These are phyloP conservation scores for Exophiala oligosperma DNA, from an alignment of 2,329 filamentous ascomycete species.

Conservation along the genomic window DNA sequence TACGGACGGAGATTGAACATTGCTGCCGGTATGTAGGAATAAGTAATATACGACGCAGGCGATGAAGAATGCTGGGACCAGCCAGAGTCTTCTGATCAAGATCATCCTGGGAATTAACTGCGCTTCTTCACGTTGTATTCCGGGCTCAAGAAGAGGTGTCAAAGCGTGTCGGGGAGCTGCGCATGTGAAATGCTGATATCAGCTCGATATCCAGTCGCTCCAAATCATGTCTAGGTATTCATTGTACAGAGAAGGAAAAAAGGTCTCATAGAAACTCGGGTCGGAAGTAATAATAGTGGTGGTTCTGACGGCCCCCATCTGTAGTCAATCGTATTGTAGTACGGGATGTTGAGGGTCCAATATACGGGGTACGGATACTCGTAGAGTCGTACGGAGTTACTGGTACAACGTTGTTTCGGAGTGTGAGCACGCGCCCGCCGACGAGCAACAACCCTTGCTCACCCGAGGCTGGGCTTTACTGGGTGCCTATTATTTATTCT, in stretches of 20 bases:
- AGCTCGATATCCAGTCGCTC: too few species aligned
- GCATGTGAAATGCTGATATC: too few species aligned
- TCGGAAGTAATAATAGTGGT: not conserved
- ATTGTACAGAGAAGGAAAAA: too few species aligned
- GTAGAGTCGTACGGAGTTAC: too few species aligned
- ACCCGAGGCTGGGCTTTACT: too few species aligned
- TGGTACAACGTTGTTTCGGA: not conserved
- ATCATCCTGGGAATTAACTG: constrained; percentile 18
- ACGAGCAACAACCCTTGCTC: too few species aligned
- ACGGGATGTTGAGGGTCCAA: not conserved
- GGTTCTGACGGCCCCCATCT: not conserved
- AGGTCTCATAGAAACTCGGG: too few species aligned
- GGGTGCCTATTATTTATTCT: too few species aligned
- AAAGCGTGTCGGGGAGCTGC: not conserved
- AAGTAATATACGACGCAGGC: constrained; percentile 25
- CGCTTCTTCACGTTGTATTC: too few species aligned
- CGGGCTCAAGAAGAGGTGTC: not conserved
- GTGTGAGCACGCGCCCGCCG: too few species aligned
- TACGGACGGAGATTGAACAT: not conserved
- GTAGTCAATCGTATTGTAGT: not conserved
- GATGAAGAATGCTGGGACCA: constrained; percentile 25
- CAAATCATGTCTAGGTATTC: too few species aligned
- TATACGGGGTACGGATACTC: not conserved
- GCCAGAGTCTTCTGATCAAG: constrained; percentile 25
- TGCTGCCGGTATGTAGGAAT: constrained; percentile 16